Evolutionary conservation across 306 rosid genomes (phyloP), one percentile per base, ranked within the genome.

Genomic region (Vachellia collinsii): DNA sequence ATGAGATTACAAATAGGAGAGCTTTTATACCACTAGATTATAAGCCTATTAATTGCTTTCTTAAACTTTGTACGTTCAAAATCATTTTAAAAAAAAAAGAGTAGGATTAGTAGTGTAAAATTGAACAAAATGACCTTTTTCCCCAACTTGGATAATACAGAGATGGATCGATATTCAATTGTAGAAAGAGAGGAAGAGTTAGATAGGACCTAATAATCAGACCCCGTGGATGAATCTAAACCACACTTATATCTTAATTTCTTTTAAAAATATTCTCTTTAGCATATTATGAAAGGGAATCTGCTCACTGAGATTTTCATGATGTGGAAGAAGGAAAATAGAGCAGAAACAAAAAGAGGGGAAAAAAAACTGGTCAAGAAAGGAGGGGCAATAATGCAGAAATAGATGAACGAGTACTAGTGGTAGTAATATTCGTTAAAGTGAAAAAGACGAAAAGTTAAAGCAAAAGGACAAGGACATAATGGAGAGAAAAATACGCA

Each of bases 371-470:
- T 6, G 2, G 62, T 56, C 29, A 56, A 56, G 62, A 56, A 56
- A 56, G 62, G 29, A n/a, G 12, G 62, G 11, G 12, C 62, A 56
- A 56, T 56, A n/a, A 56, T 20, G 29, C 62, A n/a, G 62, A 47
- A 47, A 13, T 7, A 56, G 12, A n/a, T 2, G 29, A 4, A n/a
- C 25, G 61, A 7, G 34, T 29, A 29, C 34, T 29, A 42, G 46
- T 6, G 7, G 46, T 7, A 42, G 12, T 2, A 56, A 75, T 75
- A 76, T 84, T 83, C 70, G 79, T 66, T 83, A 90, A 90, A 72
- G 82, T 77, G 84, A 58, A 84, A 89, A 92, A 88, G 86, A 29
- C 87, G 47, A 43, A 91, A 92, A 87, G 92, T 19, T 19, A 89
- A 93, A 91, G 92, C 86, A 85, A 87, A 81, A 76, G 88, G 80